phyloP scores from a whole-genome alignment of 495 filamentous ascomycete species.

The Lophiostoma macrostomum region DNA sequence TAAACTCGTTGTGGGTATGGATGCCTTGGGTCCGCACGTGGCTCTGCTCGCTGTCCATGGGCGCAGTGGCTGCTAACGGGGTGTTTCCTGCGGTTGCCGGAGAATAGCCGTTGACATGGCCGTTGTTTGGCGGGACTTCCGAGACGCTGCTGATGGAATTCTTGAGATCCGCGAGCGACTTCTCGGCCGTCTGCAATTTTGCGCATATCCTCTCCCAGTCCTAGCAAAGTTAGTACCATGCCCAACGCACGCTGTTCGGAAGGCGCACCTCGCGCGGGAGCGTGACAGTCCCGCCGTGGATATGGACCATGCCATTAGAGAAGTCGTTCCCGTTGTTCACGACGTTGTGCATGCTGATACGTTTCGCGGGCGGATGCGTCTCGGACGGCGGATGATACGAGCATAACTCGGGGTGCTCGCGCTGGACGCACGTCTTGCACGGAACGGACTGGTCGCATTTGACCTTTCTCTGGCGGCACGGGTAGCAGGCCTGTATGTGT shows the following conservation, averaged over 20 bases:
- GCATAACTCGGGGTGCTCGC: slow-evolving; percentile 45
- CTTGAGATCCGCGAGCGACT: slow-evolving; percentile 37
- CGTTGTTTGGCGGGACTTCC: slow-evolving; percentile 19
- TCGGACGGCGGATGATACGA: slow-evolving; percentile 43
- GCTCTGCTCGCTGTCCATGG: slow-evolving; percentile 26
- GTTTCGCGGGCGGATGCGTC: slow-evolving; percentile 34
- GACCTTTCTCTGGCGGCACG: slow-evolving; percentile 44
- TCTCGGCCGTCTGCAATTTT: slow-evolving; percentile 42
- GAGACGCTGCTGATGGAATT: slow-evolving; percentile 36
- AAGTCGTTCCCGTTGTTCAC: slow-evolving; percentile 29
- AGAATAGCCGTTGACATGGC: slow-evolving; percentile 26
- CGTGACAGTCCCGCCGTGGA: slow-evolving; percentile 35
- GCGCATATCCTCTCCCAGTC: slow-evolving; percentile 41
- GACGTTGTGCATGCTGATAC: slow-evolving; percentile 25
- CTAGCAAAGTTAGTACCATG: slow-evolving; percentile 8
- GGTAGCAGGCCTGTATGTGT: slow-evolving; percentile 40
- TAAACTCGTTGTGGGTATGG: slow-evolving; percentile 53
- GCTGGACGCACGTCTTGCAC: slow-evolving; percentile 38
- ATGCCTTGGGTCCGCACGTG: slow-evolving; percentile 43
- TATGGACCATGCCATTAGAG: slow-evolving; percentile 34
- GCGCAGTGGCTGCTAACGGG: slow-evolving; percentile 25
- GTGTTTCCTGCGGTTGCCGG: slow-evolving; percentile 30
- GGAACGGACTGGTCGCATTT: slow-evolving; percentile 37
- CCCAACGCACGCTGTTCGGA: background rate
- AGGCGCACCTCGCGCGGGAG: slow-evolving; percentile 31